phyloP scores from a whole-genome alignment of 306 rosid species.

The Potentilla sterilis region DNA sequence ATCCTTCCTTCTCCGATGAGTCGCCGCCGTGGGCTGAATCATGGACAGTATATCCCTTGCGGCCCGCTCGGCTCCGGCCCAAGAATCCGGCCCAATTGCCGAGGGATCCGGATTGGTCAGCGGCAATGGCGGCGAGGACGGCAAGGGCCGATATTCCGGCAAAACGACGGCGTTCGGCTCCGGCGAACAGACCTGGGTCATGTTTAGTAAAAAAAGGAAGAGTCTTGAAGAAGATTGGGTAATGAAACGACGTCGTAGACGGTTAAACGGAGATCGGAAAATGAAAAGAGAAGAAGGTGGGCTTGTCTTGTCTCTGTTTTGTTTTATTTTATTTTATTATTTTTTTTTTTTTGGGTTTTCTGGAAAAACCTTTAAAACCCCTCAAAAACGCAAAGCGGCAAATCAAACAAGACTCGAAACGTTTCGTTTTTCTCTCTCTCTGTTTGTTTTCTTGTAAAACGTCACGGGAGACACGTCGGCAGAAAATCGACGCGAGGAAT shows the following conservation, averaged over 20 bases:
- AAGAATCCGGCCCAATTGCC: conserved; percentile 24
- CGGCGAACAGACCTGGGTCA: conserved; percentile 25
- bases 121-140: conserved; percentile 23
- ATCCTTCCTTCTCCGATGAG: conserved; percentile 36
- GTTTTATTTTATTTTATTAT: too few relatives aligned
- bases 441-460: not conserved
- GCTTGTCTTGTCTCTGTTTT: not conserved
- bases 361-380: not conserved
- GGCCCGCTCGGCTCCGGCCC: conserved; percentile 31
- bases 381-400: not conserved
- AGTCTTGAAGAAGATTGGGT: not conserved
- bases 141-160: not conserved
- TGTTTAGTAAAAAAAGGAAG: not conserved
- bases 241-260: not conserved
- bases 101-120: conserved; percentile 15
- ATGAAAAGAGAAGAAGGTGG: not conserved
- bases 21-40: conserved; percentile 40
- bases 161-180: conserved; percentile 6
- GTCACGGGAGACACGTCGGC: not conserved
- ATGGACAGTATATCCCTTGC: conserved; percentile 15
- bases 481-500: not conserved
- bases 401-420: too few relatives aligned
- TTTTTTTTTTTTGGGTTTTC: not conserved
- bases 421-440: not conserved
- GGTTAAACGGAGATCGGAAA: not conserved